Percentiles rank a stretch among this genome's conserved stretches.
These are phyloP conservation scores for Haplosporangium sp. DNA, from an alignment of 371 early-diverging fungal species.

Conservation along the genomic window DNA sequence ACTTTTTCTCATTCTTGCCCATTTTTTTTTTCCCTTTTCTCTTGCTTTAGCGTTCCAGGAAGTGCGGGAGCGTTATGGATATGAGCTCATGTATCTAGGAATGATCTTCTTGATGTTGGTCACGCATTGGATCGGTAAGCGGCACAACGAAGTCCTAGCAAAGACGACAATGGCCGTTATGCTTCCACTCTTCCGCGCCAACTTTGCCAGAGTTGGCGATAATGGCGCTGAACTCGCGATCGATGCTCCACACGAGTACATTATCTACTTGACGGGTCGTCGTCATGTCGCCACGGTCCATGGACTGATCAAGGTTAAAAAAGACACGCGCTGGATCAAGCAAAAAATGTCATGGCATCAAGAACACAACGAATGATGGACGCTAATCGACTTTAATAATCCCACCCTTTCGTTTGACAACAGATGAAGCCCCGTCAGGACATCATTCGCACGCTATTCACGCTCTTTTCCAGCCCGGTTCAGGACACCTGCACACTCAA, in stretches of 20 bases:
- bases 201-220: conserved; percentile 52
- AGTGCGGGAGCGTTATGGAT: conserved; percentile 23
- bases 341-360: neutral
- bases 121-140: conserved; percentile 41
- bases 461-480: conserved; percentile 21
- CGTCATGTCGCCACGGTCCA: conserved; percentile 52
- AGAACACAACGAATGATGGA: neutral
- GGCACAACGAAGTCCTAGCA: conserved; percentile 45
- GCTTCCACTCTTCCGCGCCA: conserved; percentile 49
- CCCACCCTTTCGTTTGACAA: neutral
- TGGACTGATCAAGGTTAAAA: conserved; percentile 47
- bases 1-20: neutral
- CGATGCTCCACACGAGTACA: conserved; percentile 50
- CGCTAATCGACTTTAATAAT: neutral
- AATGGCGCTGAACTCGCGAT: conserved; percentile 50
- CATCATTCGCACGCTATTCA: conserved; percentile 38
- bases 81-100: conserved; percentile 35
- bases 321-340: too few relatives aligned
- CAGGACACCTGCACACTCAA: conserved; percentile 46
- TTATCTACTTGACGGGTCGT: conserved; percentile 53
- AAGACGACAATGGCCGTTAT: conserved; percentile 54
- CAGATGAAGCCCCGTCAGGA: conserved; percentile 54
- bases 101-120: conserved; percentile 34
- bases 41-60: conserved; percentile 20
- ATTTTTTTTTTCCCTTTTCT: neutral